Evolutionary conservation across 2,329 filamentous ascomycete genomes (phyloP).

Genomic region (Alternaria brassicae): DNA sequence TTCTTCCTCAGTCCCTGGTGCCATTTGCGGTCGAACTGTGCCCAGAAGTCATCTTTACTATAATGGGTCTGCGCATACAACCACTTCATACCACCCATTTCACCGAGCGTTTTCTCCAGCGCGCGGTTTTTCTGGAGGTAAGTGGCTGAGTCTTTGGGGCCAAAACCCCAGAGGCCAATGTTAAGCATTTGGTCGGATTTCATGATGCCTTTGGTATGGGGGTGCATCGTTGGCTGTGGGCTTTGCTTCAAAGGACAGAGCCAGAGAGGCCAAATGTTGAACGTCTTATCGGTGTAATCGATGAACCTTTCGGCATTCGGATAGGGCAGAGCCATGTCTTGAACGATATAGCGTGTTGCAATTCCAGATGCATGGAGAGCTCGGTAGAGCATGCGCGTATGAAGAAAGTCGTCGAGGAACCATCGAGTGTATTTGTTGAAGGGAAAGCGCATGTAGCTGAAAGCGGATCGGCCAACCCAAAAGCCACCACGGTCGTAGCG

Average conservation of each 20-base stretch:
- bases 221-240: slow-evolving; percentile 44
- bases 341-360: slow-evolving; percentile 67
- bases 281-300: slow-evolving; percentile 49
- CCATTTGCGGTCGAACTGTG: slow-evolving; percentile 65
- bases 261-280: slow-evolving; percentile 58
- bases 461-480: slow-evolving; percentile 70
- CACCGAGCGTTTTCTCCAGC: slow-evolving; percentile 66
- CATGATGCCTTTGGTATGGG: slow-evolving; percentile 39
- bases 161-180: slow-evolving; percentile 79
- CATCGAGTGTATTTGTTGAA: slow-evolving; percentile 70
- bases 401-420: slow-evolving; percentile 67
- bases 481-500: slow-evolving; percentile 74
- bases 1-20: slow-evolving; percentile 66
- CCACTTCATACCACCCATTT: slow-evolving; percentile 71
- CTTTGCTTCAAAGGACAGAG: slow-evolving; percentile 55
- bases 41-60: slow-evolving; percentile 72
- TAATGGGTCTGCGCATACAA: slow-evolving; percentile 75
- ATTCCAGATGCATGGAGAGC: slow-evolving; percentile 69
- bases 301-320: slow-evolving; percentile 54
- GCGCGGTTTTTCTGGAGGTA: slow-evolving; percentile 65
- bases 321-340: slow-evolving; percentile 64
- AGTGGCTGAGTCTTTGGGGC: slow-evolving; percentile 51
- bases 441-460: slow-evolving; percentile 68
- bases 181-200: slow-evolving; percentile 57
- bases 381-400: slow-evolving; percentile 70